Base-by-base conservation (phyloP, 345 rosid species). In the Clausena lansium region DNA sequence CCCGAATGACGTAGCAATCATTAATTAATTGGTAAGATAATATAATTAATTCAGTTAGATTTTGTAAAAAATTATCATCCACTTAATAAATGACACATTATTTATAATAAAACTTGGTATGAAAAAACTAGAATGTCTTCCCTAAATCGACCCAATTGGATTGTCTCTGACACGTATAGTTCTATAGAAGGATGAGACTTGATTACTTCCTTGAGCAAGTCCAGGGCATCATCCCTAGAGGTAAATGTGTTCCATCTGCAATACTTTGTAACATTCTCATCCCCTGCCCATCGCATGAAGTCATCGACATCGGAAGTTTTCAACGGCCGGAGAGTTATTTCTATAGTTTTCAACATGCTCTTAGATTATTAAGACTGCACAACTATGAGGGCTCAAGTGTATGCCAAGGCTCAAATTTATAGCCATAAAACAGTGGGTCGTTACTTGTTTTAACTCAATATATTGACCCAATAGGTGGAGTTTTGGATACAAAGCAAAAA, bases 221-320 rank as follows among this genome's bases (percentile, higher is more conserved):
- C 9, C 38, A 15, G 1, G n/a, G 77, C 77, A 30, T 65, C 74
- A 19, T 77, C 70, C 55, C 62, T 66, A 8, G 61, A 81, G 2
- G 75, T 19, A 55, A 63, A 77, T 38, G 80, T 71, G 58, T 81
- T 27, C 83, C 83, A 81, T 55, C 74, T 71, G 38, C 77, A 71
- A 28, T 55, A 71, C 28, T 20, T 27, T 36, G 83, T 66, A 6
- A 81, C 77, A 5, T 72, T 55, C 7, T 76, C 77, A 38, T 76
- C 77, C 8, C 83, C 83, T 14, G 69, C 78, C 81, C 84, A 77
- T 39, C 9, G 2, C 63, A 81, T 35, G 52, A 73, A 81, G 55
- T 80, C 79, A 24, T 80, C 79, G 4, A 55, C 80, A 22, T 81
- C 80, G 4, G 69, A 63, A 45, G 41, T 11, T 45, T 38, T 19